Evolutionary conservation across 495 filamentous ascomycete species (phyloP), one percentile per base, ranked within the genome.

Genomic region (Melanomma pulvis-pyrius): DNA sequence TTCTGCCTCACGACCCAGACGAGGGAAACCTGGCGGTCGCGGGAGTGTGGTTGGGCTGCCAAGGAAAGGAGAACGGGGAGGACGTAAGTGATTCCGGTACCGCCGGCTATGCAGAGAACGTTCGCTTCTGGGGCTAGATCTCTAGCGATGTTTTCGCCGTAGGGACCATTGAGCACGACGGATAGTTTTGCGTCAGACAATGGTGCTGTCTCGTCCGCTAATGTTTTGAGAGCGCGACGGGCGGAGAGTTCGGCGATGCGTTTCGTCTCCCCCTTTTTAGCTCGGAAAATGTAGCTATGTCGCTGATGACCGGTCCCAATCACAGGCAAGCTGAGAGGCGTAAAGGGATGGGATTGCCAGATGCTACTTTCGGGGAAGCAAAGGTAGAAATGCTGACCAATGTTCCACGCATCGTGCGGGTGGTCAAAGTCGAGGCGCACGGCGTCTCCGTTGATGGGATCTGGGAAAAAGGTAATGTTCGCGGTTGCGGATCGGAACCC

Each of bases 341-440:
- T 90, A 69, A 89, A 88, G 0, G 88, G 87, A 69, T 90, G 88
- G 0, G 83, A 82, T 75, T 90, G 85, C 83, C 86, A 89, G 58
- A 88, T 76, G 57, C 80, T 86, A 1, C 82, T 74, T 24, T 81
- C 78, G 0, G 84, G 75, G 61, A 90, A 90, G 67, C 80, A 83
- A 28, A 90, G 74, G 63, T 84, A 88, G 72, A 86, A 90, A 63
- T 90, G 88, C 71, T 90, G 83, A 9, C 87, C 87, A 25, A 86
- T 73, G 22, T 76, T 75, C 86, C 87, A 89, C 0, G 82, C 63
- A 17, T 78, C 76, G 59, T 87, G 85, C 12, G 74, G 76, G 44
- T 87, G 82, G 0, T 77, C 71, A 63, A 88, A 83, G 30, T 86
- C 81, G 19, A 90, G 77, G 0, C 86, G 73, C 1, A 87, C 75